These are phyloP conservation scores for Xylariaceae sp. DNA, from an alignment of 2,329 filamentous ascomycete species.

Conservation along the genomic window DNA sequence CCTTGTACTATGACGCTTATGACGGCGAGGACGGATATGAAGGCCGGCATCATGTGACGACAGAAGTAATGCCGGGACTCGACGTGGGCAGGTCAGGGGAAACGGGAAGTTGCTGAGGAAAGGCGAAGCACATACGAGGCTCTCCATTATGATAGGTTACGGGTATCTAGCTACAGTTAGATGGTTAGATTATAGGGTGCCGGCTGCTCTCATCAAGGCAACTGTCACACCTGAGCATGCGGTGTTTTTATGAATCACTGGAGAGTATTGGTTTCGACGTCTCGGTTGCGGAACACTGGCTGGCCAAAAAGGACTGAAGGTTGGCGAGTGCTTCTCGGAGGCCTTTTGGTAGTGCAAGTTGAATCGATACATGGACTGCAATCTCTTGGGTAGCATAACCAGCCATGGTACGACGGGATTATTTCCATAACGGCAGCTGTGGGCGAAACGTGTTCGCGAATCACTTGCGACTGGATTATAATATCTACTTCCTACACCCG, in stretches of 20 bases:
- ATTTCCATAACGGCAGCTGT: too few species aligned
- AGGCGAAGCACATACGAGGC: background rate
- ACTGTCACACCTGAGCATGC: background rate
- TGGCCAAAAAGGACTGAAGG: too few species aligned
- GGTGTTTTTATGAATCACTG: background rate
- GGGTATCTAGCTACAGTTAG: background rate
- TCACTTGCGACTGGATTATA: too few species aligned
- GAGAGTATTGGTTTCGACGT: background rate
- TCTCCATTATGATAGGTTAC: too few species aligned
- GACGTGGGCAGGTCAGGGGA: background rate
- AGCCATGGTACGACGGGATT: too few species aligned
- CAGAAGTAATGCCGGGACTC: background rate
- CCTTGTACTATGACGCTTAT: constrained; percentile 27
- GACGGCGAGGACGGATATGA: constrained; percentile 39
- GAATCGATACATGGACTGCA: background rate
- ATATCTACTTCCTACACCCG: too few species aligned
- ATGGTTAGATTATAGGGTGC: background rate
- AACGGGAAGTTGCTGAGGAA: background rate
- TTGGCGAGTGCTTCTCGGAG: background rate
- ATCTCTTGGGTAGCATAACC: background rate
- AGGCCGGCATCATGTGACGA: constrained; percentile 16
- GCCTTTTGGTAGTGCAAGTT: background rate
- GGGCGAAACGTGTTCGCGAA: too few species aligned
- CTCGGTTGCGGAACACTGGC: background rate
- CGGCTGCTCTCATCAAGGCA: background rate